phyloP scores from a whole-genome alignment of 2,329 filamentous ascomycete species.

The Pseudogymnoascus sp. region DNA sequence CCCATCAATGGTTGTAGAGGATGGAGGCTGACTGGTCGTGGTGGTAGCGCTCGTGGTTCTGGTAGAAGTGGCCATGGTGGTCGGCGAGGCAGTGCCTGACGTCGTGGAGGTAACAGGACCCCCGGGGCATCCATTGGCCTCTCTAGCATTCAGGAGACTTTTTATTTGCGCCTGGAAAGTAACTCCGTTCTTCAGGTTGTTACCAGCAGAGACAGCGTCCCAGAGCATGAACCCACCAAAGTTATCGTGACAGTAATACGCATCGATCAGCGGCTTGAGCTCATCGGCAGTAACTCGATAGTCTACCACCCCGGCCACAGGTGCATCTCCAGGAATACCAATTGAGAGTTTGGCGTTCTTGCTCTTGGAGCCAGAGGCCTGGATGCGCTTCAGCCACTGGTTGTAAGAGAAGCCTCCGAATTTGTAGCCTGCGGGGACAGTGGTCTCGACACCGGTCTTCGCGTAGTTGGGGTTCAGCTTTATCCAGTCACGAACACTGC shows the following conservation, averaged over 20 bases:
- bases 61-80: not conserved
- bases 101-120: not conserved
- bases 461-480: slow-evolving; percentile 10
- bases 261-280: slow-evolving; percentile 20
- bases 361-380: slow-evolving; percentile 16
- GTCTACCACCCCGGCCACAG: not conserved
- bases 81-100: not conserved
- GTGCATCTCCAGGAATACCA: slow-evolving; percentile 15
- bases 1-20: not conserved
- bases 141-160: slow-evolving; percentile 2
- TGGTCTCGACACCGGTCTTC: not conserved
- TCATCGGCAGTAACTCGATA: slow-evolving; percentile 16
- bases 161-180: slow-evolving; percentile 10
- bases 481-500: slow-evolving; percentile 22
- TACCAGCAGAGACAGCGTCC: slow-evolving; percentile 22
- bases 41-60: not conserved
- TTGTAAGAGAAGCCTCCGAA: slow-evolving; percentile 21
- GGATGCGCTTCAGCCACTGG: slow-evolving; percentile 18
- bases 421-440: not conserved
- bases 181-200: slow-evolving; percentile 14
- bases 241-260: slow-evolving; percentile 16
- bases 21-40: not conserved
- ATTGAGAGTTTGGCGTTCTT: slow-evolving; percentile 25
- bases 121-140: not conserved
- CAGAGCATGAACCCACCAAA: slow-evolving; percentile 31